Evolutionary conservation across 305 asterid genomes (phyloP), one percentile per base, ranked within the genome.

Genomic region (Solanum hybrid): DNA sequence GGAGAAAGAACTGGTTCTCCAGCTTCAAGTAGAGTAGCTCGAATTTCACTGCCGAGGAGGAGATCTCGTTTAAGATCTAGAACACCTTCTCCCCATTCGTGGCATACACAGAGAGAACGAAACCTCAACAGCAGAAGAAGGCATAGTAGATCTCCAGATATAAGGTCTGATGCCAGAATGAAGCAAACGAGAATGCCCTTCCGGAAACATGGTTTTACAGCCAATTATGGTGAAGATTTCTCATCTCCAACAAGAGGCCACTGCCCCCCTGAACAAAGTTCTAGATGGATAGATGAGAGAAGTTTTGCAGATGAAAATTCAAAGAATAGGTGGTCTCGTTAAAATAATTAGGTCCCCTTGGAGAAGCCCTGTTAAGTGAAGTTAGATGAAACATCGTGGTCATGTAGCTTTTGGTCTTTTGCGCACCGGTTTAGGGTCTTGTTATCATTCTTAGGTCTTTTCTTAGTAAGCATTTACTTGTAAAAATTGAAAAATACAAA

Each of bases 41-140:
- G 89, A 74, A 89, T 90, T 82, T 67, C 92, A 42, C 46, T 89
- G 22, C 87, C 93, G 8, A 90, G 92, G 24, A 92, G 94, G 90
- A 95, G 93, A 90, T 96, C 97, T 35, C 95, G 96, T 20, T 97
- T 98, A 36, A 94, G 97, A 93, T 97, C 99, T 14, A 94, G 97
- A 93, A 89, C 98, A 2, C 97, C 94, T n/a, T 95, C 99, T 37
- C 99, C 98, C 51, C 92, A 92, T 89, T 87, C 90, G 12, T 97
- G 98, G 98, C 94, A 92, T 39, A 89, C 95, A n/a, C 94, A 92
- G 16, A 94, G 95, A 91, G 96, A 92, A 51, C 92, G 95, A 12
- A 90, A 91, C 85, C 34, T 92, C 39, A 91, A 91, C 83, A 90
- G 91, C 87, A 86, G 89, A 51, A 86, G 89, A 33, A 92, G 96